Conservation (phyloP, 148 eudicot species). For the Limonium bicolor region DNA sequence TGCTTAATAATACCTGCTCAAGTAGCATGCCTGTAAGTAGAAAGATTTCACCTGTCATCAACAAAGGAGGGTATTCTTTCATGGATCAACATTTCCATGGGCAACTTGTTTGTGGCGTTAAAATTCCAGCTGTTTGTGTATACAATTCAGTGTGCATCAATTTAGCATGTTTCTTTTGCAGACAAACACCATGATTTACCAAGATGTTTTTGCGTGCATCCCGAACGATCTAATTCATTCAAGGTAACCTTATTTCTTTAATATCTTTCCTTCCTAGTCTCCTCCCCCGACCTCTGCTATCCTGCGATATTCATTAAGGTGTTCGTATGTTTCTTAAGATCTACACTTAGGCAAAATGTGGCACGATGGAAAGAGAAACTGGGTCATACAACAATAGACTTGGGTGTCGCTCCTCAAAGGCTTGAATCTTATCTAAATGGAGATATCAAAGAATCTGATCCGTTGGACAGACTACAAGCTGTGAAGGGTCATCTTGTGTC, state of each 20-base stretch:
- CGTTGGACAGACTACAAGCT: slow-evolving; percentile 62
- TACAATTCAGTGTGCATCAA: too few species aligned
- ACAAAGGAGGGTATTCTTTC: too few species aligned
- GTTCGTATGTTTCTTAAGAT: slow-evolving; percentile 20
- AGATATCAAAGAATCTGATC: slow-evolving; percentile 46
- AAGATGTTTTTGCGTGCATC: slow-evolving; percentile 91
- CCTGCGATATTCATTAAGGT: too few species aligned
- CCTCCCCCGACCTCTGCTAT: too few species aligned
- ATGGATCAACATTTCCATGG: too few species aligned
- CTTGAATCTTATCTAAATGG: slow-evolving; percentile 81
- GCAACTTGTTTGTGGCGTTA: too few species aligned
- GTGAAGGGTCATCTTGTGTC: slow-evolving; percentile 94
- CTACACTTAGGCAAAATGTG: slow-evolving; percentile 71
- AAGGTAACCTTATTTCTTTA: slow-evolving; percentile 24
- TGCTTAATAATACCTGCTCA: too few species aligned
- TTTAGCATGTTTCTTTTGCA: too few species aligned
- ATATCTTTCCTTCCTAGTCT: not conserved
- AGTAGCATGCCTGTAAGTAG: too few species aligned
- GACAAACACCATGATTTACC: slow-evolving; percentile 96
- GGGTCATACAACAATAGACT: slow-evolving; percentile 84
- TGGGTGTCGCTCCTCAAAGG: slow-evolving; percentile 80
- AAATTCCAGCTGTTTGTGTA: too few species aligned
- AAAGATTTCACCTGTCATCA: too few species aligned
- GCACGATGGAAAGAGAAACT: slow-evolving; percentile 80
- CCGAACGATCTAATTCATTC: slow-evolving; percentile 93